Evolutionary conservation across 495 filamentous ascomycete species (phyloP), one percentile per base, ranked within the genome.

Genomic region (Clohesyomyces aquaticus): DNA sequence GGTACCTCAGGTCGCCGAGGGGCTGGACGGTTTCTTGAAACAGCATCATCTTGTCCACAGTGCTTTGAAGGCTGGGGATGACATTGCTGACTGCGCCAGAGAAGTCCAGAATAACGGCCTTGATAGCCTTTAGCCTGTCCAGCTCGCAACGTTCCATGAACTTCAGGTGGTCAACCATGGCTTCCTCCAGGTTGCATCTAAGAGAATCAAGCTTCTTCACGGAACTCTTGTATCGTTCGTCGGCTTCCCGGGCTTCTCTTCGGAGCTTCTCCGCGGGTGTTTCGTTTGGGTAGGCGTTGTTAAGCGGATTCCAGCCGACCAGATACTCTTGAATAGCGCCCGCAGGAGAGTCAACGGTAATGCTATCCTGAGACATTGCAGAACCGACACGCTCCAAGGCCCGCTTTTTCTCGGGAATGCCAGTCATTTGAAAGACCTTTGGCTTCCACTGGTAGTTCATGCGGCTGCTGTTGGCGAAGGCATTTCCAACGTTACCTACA

Each of bases 21-120:
- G 94, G 94, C 73, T 96, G 95, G 25, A 99, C 89, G 1, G 94
- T 98, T 79, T 99, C 94, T 77, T 99, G 95, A 74, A 95, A 98
- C 23, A 98, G 81, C 87, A 97, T 91, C 94, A 99, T 97, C 69
- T 93, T 89, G 75, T 98, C 95, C 16, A 98, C 91, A 0, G 91
- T 90, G 61, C 93, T 91, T 72, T 98, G 95, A 50, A 99, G 77
- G 69, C 88, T 94, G 16, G 94, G 95, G 69, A 99, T 98, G 68
- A 97, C 93, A 69, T 99, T 98, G 81, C 93, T 94, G 75, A 99
- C 90, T 25, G 94, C 91, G 16, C 94, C 95, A 21, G 95, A 96
- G 77, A 98, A 98, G 76, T 99, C 94, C 29, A 99, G 83, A 55
- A 99, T 87, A 21, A 99, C 94, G 22, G 94, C 89, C 80, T 98